Evolutionary conservation across 352 stramenopile genomes (phyloP).

Genomic region (Phytophthora syringae): DNA sequence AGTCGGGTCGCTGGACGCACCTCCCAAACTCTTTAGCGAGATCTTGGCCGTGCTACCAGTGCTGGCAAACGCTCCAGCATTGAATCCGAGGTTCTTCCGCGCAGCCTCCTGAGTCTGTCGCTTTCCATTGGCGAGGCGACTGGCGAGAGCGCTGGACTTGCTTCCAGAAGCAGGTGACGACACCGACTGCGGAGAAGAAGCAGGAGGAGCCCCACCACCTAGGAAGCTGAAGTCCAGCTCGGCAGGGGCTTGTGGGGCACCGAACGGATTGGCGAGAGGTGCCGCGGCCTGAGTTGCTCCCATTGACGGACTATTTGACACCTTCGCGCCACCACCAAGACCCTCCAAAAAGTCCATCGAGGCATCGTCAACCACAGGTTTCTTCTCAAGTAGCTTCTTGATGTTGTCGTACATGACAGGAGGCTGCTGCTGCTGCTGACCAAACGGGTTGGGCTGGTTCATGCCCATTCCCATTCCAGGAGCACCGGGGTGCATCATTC

Average conservation of each 20-base stretch:
- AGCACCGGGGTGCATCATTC: conserved; percentile 31
- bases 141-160: conserved; percentile 71
- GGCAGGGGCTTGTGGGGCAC: conserved; percentile 12
- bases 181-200: conserved; percentile 12
- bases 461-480: conserved; percentile 33
- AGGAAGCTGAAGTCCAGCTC: conserved; percentile 32
- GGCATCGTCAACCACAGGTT: conserved; percentile 61
- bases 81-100: conserved; percentile 65
- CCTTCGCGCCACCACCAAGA: conserved; percentile 43
- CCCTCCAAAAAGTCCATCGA: conserved; percentile 77
- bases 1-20: conserved; percentile 28
- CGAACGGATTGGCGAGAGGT: conserved; percentile 24
- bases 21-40: conserved; percentile 64
- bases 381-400: conserved; percentile 83
- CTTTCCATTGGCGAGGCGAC: conserved; percentile 64
- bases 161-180: conserved; percentile 23
- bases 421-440: conserved; percentile 42
- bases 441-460: conserved; percentile 36
- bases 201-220: conserved; percentile 16
- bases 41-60: conserved; percentile 46
- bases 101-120: conserved; percentile 78
- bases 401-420: conserved; percentile 86
- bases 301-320: conserved; percentile 10
- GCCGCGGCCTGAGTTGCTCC: conserved; percentile 17
- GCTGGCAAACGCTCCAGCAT: conserved; percentile 55